Base-by-base conservation (phyloP, 2,329 filamentous ascomycete genomes). In the Dissoconium aciculare region DNA sequence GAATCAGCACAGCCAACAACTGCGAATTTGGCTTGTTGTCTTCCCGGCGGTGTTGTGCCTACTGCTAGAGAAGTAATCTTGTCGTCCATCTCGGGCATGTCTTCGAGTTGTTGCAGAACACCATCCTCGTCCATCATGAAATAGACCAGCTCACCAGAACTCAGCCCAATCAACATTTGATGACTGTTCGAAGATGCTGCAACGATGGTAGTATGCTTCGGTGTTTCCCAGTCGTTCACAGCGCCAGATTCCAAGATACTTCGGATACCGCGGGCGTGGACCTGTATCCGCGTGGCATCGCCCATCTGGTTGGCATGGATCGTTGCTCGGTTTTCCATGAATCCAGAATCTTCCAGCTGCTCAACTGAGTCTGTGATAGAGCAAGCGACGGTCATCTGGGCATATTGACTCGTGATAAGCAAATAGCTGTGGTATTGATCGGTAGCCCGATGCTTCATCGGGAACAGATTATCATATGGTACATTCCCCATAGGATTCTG, bases 361-460 rank as follows among this genome's bases (percentile, higher is more conserved):
- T 94, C 85, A 0, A 98, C 89, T 2, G 85, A 93, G 52, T 98
- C 89, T 3, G 87, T 89, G 41, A 98, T 94, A 48, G 84, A 91
- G 11, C 98, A 64, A 1, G 95, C 85, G 9, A 95, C 65, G 0
- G 89, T 98, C 16, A 75, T 38, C 28, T 52, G 48, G 25, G 44
- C 45, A 24, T 51, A 51, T 15, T 30, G 38, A 26, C 41, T 46
- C 34, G 40, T 92, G 4, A 99, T 66, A n/a, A 98, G 72, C 37
- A 98, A 93, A 50, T 95, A 94, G 0, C 83, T 78, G 56, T 98
- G 87, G 41, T 77, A 92, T 44, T 87, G 72, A 44, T 95, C 87
- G 11, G 71, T 69, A 12, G 73, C 72, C 21, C 74, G 78, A 27
- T 92, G 62, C 53, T 93, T 94, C 1, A 91, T 84, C 0, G 89